Percentiles rank a stretch among this genome's conserved stretches.
Conservation (phyloP, 2,329 filamentous ascomycete genomes). For the Reticulascus tulasneorum region DNA sequence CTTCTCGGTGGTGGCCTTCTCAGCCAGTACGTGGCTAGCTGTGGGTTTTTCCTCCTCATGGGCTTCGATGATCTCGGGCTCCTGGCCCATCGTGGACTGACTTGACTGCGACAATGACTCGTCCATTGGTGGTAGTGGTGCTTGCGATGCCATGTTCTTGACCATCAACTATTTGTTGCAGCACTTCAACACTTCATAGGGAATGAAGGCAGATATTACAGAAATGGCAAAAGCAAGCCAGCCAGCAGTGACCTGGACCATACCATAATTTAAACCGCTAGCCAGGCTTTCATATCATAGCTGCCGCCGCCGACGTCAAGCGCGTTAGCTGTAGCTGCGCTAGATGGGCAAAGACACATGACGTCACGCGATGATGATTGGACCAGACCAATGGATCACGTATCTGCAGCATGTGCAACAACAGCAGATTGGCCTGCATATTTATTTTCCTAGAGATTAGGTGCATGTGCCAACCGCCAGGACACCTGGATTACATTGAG, state of each 20-base stretch:
- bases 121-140: background rate
- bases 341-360: constrained; percentile 4
- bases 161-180: background rate
- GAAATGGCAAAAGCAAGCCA: no score
- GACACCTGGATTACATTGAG: no score
- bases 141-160: constrained; percentile 4
- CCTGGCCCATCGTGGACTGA: constrained; percentile 14
- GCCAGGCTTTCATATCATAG: background rate
- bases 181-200: background rate
- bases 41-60: constrained; percentile 26
- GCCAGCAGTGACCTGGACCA: no score
- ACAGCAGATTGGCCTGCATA: no score
- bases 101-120: constrained; percentile 1
- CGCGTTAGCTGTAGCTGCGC: constrained; percentile 3
- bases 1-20: constrained; percentile 19
- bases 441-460: no score
- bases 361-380: constrained; percentile 11
- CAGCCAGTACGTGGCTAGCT: constrained; percentile 31
- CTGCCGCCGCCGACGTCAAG: constrained; percentile 14
- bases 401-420: no score
- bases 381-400: no score
- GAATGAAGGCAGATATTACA: no score
- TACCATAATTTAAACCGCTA: constrained; percentile 1
- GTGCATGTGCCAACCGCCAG: no score
- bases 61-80: constrained; percentile 25